Base-by-base conservation (phyloP, 345 rosid species). In the Sapria himalayana region DNA sequence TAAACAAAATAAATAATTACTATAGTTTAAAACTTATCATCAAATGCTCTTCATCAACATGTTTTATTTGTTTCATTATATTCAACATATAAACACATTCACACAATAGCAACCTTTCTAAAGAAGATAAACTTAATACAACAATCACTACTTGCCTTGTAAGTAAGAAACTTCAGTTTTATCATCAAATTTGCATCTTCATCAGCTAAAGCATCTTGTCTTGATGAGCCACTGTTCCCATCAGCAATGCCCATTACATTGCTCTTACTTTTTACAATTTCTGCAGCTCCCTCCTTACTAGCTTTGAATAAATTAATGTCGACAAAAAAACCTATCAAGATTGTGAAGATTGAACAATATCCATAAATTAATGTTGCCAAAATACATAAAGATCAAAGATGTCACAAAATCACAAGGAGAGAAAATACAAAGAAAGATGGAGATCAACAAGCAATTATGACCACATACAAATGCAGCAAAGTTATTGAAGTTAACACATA, bases 131-230 rank as follows among this genome's bases (percentile, higher is more conserved):
- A n/a, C n/a, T n/a, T n/a, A n/a, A n/a, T n/a, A n/a, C n/a, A n/a
- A n/a, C n/a, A n/a, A n/a, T n/a, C n/a, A n/a, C n/a, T n/a, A 39
- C 14, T 14, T 72, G 76, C 98, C 92, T 86, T 86, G 52, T 86
- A 86, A 5, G 94, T 70, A 37, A 86, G 98, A 48, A 86, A 78
- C 57, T 86, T 86, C 56, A 86, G 20, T 65, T 86, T 86, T 52
- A 81, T 78, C 98, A 86, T 86, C 46, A 86, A 50, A 63, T 82
- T 81, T 46, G 85, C 69, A 65, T 86, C 94, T 33, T 70, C 84
- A 58, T 78, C 85, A 32, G 85, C 85, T 59, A 89, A 70, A 55
- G 56, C 68, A 46, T 65, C 72, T 37, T 39, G 53, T 46, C 55
- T 44, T 29, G 52, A 39, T 36, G 32, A 32, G 49, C 59, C 51